phyloP scores from a whole-genome alignment of 768 basidiomycete species.

The Amylocystis lapponica region DNA sequence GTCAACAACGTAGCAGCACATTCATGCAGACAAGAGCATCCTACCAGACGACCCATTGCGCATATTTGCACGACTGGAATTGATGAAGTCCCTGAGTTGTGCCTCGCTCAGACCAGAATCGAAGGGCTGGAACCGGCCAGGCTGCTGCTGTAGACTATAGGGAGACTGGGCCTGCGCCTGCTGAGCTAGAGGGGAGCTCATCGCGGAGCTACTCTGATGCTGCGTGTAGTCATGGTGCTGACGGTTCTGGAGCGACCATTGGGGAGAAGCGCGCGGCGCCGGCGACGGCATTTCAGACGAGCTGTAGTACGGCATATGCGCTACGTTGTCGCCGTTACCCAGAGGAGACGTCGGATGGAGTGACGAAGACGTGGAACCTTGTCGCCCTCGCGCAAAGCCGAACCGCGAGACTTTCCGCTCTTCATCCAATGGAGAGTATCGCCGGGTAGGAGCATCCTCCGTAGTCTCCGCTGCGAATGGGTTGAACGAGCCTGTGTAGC shows the following conservation, averaged over 20 bases:
- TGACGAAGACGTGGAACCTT: conserved; percentile 59
- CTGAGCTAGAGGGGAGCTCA: conserved; percentile 43
- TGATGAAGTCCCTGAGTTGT: conserved; percentile 71
- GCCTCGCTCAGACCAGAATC: conserved; percentile 64
- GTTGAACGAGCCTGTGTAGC: conserved; percentile 74
- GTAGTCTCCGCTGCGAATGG: conserved; percentile 59
- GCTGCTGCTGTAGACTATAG: conserved; percentile 14
- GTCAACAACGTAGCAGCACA: conserved; percentile 26
- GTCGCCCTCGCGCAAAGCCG: conserved; percentile 71
- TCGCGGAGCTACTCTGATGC: conserved; percentile 26
- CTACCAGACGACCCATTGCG: conserved; percentile 40
- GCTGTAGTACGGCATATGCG: conserved; percentile 42
- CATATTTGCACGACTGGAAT: conserved; percentile 48
- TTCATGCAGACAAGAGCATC: conserved; percentile 41
- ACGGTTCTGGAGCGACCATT: conserved; percentile 40
- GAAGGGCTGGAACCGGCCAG: conserved; percentile 50
- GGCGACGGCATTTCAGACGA: conserved; percentile 31
- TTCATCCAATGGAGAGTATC: conserved; percentile 42
- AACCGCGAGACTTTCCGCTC: conserved; percentile 78
- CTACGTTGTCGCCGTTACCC: conserved; percentile 39
- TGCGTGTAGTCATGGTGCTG: conserved; percentile 38
- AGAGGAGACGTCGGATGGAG: conserved; percentile 51
- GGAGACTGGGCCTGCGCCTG: conserved; percentile 38
- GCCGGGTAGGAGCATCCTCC: conserved; percentile 37
- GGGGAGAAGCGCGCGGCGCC: conserved; percentile 25